Conservation (phyloP, 2,329 filamentous ascomycete species). For the Aspergillus ochraceoroseus region DNA sequence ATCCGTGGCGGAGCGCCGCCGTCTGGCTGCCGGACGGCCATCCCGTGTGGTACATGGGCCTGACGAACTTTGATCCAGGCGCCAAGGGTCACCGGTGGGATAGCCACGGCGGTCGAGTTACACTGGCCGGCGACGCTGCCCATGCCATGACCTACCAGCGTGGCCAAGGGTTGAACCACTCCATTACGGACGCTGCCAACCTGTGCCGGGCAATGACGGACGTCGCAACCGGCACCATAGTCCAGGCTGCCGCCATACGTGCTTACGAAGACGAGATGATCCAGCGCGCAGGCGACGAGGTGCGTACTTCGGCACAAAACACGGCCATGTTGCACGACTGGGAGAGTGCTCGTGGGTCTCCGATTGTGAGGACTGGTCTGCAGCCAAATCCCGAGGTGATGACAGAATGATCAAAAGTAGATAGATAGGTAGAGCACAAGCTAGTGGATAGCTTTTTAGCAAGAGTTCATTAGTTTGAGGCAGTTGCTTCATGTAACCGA, state of each 20-base stretch:
- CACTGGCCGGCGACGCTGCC: constrained; percentile 56
- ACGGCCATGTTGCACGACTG: constrained; percentile 47
- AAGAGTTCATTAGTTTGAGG: no score
- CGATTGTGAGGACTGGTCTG: constrained; percentile 18
- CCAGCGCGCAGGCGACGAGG: constrained; percentile 42
- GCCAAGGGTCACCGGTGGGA: constrained; percentile 15
- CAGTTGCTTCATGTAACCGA: no score
- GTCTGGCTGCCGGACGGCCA: constrained; percentile 20
- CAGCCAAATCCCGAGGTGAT: no score
- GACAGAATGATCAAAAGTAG: no score
- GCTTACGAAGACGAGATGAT: constrained; percentile 38
- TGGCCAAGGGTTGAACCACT: constrained; percentile 54
- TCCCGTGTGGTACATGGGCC: constrained; percentile 17
- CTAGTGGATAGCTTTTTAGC: no score
- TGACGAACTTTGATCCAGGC: constrained; percentile 19
- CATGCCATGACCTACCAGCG: constrained; percentile 58
- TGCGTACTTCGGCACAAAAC: constrained; percentile 43
- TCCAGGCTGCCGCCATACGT: constrained; percentile 18
- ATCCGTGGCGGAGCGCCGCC: constrained; percentile 42
- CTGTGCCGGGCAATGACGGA: constrained; percentile 17
- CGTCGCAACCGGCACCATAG: constrained; percentile 9
- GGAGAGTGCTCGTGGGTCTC: constrained; percentile 25
- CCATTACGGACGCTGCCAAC: constrained; percentile 37
- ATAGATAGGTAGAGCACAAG: no score
- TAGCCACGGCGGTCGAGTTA: constrained; percentile 34